phyloP scores from a whole-genome alignment of 768 basidiomycete species.

The Grammothele lineata region DNA sequence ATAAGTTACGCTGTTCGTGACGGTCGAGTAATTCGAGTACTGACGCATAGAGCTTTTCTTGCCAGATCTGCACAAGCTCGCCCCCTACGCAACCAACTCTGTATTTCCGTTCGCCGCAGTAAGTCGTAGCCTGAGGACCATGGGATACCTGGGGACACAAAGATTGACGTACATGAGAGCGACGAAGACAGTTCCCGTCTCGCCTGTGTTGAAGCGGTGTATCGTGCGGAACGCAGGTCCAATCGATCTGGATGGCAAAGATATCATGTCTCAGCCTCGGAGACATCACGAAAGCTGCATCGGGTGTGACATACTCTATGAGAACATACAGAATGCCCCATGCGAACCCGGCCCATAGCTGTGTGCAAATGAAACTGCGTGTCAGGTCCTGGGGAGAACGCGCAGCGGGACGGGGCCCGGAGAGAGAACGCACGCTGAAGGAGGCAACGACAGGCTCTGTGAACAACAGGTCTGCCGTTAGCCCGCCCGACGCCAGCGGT shows the following conservation, averaged over 20 bases:
- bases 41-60: slow-evolving; percentile 27
- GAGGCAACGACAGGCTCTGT: slow-evolving; percentile 74
- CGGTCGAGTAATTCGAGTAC: not conserved
- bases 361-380: not conserved
- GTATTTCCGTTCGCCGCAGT: too few species aligned
- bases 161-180: slow-evolving; percentile 52
- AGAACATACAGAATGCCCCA: slow-evolving; percentile 77
- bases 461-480: slow-evolving; percentile 48
- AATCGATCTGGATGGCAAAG: slow-evolving; percentile 48
- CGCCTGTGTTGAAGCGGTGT: slow-evolving; percentile 55
- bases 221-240: slow-evolving; percentile 50
- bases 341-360: slow-evolving; percentile 71
- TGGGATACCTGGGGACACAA: too few species aligned
- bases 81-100: slow-evolving; percentile 47
- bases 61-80: slow-evolving; percentile 26
- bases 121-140: too few species aligned
- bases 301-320: slow-evolving; percentile 40
- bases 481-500: too few species aligned
- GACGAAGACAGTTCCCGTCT: slow-evolving; percentile 57
- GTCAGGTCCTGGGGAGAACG: too few species aligned
- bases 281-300: not conserved
- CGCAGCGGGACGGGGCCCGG: too few species aligned
- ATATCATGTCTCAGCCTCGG: not conserved
- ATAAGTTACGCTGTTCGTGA: not conserved
- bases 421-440: slow-evolving; percentile 52